phyloP scores from a whole-genome alignment of 371 early-diverging fungal species.

The Lichtheimia hyalospora region DNA sequence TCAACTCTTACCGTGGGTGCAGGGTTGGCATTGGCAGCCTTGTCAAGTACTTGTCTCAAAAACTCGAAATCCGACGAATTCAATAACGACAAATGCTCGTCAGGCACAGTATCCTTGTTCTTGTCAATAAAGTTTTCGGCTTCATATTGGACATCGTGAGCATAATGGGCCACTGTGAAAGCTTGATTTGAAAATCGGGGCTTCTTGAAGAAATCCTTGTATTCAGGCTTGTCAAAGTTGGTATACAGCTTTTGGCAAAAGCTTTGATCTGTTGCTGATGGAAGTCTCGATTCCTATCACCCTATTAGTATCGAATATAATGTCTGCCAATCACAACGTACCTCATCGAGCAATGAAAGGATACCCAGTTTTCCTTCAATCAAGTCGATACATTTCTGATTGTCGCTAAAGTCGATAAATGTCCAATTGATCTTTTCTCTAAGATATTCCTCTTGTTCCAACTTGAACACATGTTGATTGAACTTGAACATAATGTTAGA shows the following conservation, averaged over 20 bases:
- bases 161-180: slow-evolving; percentile 91
- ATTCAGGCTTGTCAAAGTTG: slow-evolving; percentile 65
- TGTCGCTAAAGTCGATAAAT: slow-evolving; percentile 94
- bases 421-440: slow-evolving; percentile 87
- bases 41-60: slow-evolving; percentile 66
- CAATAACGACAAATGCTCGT: slow-evolving; percentile 79
- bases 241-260: slow-evolving; percentile 81
- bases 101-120: slow-evolving; percentile 98
- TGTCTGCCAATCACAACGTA: neutral
- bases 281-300: slow-evolving; percentile 72
- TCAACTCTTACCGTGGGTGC: slow-evolving; percentile 22
- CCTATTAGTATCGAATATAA: neutral
- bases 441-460: slow-evolving; percentile 92
- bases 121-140: slow-evolving; percentile 96
- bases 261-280: slow-evolving; percentile 76
- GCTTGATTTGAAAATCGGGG: slow-evolving; percentile 84
- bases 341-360: slow-evolving; percentile 92
- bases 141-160: slow-evolving; percentile 88
- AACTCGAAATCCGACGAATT: slow-evolving; percentile 71
- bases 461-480: slow-evolving; percentile 60
- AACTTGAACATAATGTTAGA: slow-evolving; percentile 42
- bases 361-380: slow-evolving; percentile 95
- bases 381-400: slow-evolving; percentile 96
- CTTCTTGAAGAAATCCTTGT: slow-evolving; percentile 81
- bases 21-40: slow-evolving; percentile 40